Evolutionary conservation across 495 filamentous ascomycete species (phyloP).

Genomic region (Stereocaulon alpinum): DNA sequence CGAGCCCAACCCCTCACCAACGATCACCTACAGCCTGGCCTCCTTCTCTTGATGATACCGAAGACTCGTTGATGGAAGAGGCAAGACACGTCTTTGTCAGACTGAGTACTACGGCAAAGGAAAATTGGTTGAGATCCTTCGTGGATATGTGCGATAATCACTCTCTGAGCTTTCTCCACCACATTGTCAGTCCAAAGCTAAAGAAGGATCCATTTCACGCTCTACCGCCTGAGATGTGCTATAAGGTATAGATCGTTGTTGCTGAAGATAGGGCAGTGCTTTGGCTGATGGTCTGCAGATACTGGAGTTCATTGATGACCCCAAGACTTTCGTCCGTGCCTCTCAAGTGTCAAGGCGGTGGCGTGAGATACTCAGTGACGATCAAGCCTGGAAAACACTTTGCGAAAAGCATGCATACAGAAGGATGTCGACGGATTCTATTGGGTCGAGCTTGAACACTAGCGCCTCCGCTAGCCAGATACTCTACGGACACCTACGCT

Average conservation of each 20-base stretch:
- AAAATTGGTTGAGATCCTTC: conserved; percentile 66
- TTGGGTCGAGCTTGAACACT: conserved; percentile 19
- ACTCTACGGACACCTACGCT: conserved; percentile 19
- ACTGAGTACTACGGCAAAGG: conserved; percentile 43
- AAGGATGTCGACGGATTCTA: conserved; percentile 41
- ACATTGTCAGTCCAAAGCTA: conserved; percentile 80
- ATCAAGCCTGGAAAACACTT: conserved; percentile 95
- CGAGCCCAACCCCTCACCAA: conserved; percentile 55
- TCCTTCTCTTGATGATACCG: conserved; percentile 41
- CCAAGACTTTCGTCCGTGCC: conserved; percentile 79
- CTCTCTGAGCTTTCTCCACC: conserved; percentile 86
- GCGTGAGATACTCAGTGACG: conserved; percentile 87
- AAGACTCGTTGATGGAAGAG: conserved; percentile 45
- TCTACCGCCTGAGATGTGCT: conserved; percentile 83
- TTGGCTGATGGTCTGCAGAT: conserved; percentile 42
- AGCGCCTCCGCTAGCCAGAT: conserved; percentile 16
- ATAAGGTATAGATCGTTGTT: conserved; percentile 48
- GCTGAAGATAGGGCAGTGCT: neutral
- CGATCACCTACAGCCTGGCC: conserved; percentile 46
- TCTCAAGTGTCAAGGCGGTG: conserved; percentile 89
- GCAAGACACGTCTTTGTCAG: conserved; percentile 46
- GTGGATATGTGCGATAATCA: conserved; percentile 88
- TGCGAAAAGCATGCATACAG: conserved; percentile 89
- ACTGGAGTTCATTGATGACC: conserved; percentile 88
- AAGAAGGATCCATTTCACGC: conserved; percentile 92